These are phyloP conservation scores for Verticillium klebahnii DNA, from an alignment of 2,329 filamentous ascomycete genomes.

Conservation along the genomic window DNA sequence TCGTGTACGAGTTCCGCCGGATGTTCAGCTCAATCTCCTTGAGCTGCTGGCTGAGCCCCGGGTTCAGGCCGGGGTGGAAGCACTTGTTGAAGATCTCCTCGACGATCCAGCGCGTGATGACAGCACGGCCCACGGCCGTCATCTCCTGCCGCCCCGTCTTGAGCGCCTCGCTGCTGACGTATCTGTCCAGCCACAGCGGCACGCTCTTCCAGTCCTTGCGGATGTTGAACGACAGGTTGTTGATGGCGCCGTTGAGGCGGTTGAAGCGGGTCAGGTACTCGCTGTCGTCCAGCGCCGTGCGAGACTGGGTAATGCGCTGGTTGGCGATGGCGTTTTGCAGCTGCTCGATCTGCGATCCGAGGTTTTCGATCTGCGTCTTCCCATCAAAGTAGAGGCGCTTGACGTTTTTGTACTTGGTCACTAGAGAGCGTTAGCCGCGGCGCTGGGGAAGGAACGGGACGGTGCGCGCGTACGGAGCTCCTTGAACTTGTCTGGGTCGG, in stretches of 20 bases:
- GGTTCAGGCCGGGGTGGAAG: constrained; percentile 86
- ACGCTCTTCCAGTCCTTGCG: constrained; percentile 87
- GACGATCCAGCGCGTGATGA: constrained; percentile 84
- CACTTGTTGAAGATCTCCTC: constrained; percentile 88
- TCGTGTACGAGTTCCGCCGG: constrained; percentile 67
- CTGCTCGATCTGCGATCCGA: constrained; percentile 83
- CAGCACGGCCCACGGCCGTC: constrained; percentile 87
- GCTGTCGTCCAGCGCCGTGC: constrained; percentile 90
- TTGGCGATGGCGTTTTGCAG: constrained; percentile 97
- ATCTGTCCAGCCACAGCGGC: constrained; percentile 73
- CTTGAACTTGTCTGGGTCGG: constrained; percentile 52
- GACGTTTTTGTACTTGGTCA: constrained; percentile 95
- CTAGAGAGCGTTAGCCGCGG: constrained; percentile 38
- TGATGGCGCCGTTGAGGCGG: constrained; percentile 87
- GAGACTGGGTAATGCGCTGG: constrained; percentile 89
- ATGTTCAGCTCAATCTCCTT: constrained; percentile 89
- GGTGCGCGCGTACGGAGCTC: constrained; percentile 43
- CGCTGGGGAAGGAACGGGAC: too few species aligned
- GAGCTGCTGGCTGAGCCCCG: constrained; percentile 68
- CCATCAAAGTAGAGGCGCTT: constrained; percentile 98
- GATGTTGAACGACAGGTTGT: constrained; percentile 92
- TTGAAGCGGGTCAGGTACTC: constrained; percentile 89
- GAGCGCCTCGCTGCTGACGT: constrained; percentile 80
- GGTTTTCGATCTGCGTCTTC: constrained; percentile 84
- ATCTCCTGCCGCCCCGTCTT: constrained; percentile 93